Evolutionary conservation across 78 protist genomes (phyloP), one percentile per base, ranked within the genome.

Genomic region (Polysphondylium violaceum): DNA sequence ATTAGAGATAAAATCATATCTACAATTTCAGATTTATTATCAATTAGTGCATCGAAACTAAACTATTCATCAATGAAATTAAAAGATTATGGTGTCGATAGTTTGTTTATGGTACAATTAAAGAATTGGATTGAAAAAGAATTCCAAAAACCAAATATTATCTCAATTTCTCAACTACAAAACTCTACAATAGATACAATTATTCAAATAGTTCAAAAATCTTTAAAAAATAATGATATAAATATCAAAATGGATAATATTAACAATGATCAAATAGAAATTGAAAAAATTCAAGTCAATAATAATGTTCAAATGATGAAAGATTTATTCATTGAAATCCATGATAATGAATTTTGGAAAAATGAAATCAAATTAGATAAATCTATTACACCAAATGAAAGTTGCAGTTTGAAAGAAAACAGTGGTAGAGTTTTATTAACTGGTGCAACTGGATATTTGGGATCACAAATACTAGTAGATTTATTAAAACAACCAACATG

Each of bases 391-490:
- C 71, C 71, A 61, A 33, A n/a, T 61, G 41, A 33, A 50, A 19
- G 12, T 14, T 50, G 12, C 17, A 50, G 17, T 19, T 2, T 19
- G 56, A 50, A 50, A 19, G 17, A 50, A 50, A 58, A 58, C 27
- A n/a, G 23, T 0, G 11, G 64, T 23, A 58, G 64, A n/a, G 74
- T 76, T 29, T 63, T 78, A 4, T 64, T 78, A 40, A 78, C 87
- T 35, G 87, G 87, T 64, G 43, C 35, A 27, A 64, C 63, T 47
- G 87, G 74, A 36, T 78, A 33, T 27, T 14, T 78, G 2, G 87
- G 87, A 50, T 14, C 29, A 27, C 29, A 65, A 38, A 7, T 65
- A 19, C 0, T 65, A 19, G n/a, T 17, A 3, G 11, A 65, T 38
- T 38, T 65, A 38, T 16, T 65, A 6, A 60, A 60, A 60, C 16